phyloP scores from a whole-genome alignment of 2,329 filamentous ascomycete genomes.

The Chrysoporthe cubensis region DNA sequence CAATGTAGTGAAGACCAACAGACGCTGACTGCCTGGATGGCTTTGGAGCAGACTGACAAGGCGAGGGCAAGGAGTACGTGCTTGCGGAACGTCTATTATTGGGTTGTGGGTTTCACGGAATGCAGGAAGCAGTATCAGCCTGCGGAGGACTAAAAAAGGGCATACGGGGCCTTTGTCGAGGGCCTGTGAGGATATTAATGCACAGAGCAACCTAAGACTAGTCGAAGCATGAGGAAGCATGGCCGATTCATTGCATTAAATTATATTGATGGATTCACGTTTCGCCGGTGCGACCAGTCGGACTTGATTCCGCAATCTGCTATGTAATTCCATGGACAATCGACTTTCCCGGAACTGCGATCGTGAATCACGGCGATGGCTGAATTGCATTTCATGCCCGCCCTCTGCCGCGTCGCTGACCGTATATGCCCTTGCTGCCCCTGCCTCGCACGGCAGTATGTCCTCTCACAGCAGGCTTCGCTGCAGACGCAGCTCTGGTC shows the following conservation, averaged over 20 bases:
- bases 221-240: neutral
- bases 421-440: constrained; percentile 5
- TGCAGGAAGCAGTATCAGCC: neutral
- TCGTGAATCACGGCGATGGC: neutral
- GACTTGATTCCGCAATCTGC: neutral
- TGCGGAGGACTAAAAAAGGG: neutral
- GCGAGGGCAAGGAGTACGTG: neutral
- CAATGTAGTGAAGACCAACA: constrained; percentile 20
- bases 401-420: constrained; percentile 24
- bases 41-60: neutral
- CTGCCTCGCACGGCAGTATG: constrained; percentile 21
- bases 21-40: neutral
- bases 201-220: neutral
- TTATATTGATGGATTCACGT: neutral
- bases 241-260: neutral
- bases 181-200: neutral
- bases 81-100: neutral
- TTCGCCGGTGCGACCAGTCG: too few relatives aligned
- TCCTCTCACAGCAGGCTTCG: constrained; percentile 30
- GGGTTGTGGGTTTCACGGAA: neutral
- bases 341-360: neutral
- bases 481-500: constrained; percentile 13
- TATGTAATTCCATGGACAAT: neutral
- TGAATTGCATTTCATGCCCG: constrained; percentile 9
- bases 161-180: neutral